Base-by-base conservation (phyloP, 345 rosid species). In the Moringa oleifera region DNA sequence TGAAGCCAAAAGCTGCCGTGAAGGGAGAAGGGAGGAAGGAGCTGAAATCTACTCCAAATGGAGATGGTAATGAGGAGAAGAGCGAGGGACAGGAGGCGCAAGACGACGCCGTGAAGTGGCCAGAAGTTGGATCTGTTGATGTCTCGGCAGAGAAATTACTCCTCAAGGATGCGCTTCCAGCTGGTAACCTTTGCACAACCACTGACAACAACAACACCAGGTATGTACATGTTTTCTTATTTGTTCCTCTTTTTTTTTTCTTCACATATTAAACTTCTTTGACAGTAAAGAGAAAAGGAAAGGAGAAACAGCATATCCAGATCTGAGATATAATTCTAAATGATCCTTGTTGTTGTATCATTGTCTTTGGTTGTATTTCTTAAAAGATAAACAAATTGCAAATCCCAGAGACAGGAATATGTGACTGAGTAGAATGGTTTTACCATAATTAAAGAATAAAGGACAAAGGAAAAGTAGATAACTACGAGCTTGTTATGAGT, bases 101-200 rank as follows among this genome's bases (percentile, higher is more conserved):
- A 51, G 24, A 73, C 36, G 72, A 33, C 24, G 68, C 54, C 36
- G 73, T 22, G 1, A 58, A 72, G 25, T 68, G 23, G 5, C 37
- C 0, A 10, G 55, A 57, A 49, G 59, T 47, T 59, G 85, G 82
- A 82, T 78, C 79, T 59, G 65, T 25, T 17, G 77, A 62, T 58
- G 66, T 61, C 23, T 64, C 67, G 24, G 41, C 41, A 23, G 78
- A 68, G 62, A 23, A 78, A 53, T 55, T 37, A 18, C 47, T 57
- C 59, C 62, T 37, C 4, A 77, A 71, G 62, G 81, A 33, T 68
- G 70, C 51, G 21, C 31, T 41, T 4, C 47, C 45, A 9, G 25
- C 20, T 65, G 18, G 8, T 54, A 18, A 18, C 17, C 15, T 54
- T 18, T 54, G 58, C 2, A 23, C 23, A 23, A 55, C 5, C 2